Conservation (phyloP, 352 stramenopile genomes). For the Phytophthora foliorum region DNA sequence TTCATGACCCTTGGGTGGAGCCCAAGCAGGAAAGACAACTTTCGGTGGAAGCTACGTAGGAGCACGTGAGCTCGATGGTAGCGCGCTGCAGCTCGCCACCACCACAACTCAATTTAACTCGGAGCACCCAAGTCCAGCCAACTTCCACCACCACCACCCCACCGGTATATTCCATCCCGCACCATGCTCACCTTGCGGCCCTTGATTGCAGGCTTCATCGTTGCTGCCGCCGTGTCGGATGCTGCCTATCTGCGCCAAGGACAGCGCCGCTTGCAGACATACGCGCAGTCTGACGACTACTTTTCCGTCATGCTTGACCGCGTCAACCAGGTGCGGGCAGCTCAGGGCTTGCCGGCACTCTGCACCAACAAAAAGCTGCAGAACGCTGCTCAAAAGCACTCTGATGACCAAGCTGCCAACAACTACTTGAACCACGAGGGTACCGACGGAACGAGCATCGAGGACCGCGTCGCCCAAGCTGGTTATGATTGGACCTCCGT, state of each 20-base stretch:
- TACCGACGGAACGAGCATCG: constrained; percentile 44
- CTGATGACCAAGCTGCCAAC: constrained; percentile 53
- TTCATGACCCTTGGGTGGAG: constrained; percentile 3
- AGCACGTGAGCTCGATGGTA: not conserved
- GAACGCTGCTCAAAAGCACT: constrained; percentile 32
- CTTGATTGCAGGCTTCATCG: constrained; percentile 19
- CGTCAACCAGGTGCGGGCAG: constrained; percentile 51
- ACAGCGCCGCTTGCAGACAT: constrained; percentile 34
- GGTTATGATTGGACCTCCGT: constrained; percentile 57
- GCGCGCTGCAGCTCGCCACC: not conserved
- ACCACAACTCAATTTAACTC: constrained; percentile 29
- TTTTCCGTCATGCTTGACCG: constrained; percentile 43
- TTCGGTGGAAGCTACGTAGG: constrained; percentile 1
- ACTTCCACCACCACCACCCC: constrained; percentile 12
- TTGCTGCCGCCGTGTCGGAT: constrained; percentile 14
- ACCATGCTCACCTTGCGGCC: constrained; percentile 23
- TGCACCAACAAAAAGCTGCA: constrained; percentile 52
- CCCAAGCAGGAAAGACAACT: constrained; percentile 2
- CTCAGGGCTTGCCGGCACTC: constrained; percentile 33
- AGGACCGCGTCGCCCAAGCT: constrained; percentile 40
- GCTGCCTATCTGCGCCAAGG: constrained; percentile 24
- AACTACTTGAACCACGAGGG: constrained; percentile 62
- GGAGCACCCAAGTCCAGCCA: constrained; percentile 23
- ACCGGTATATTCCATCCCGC: constrained; percentile 13
- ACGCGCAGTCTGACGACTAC: constrained; percentile 30